Conservation (phyloP, 495 filamentous ascomycete species). For the Penicillium odoratum region DNA sequence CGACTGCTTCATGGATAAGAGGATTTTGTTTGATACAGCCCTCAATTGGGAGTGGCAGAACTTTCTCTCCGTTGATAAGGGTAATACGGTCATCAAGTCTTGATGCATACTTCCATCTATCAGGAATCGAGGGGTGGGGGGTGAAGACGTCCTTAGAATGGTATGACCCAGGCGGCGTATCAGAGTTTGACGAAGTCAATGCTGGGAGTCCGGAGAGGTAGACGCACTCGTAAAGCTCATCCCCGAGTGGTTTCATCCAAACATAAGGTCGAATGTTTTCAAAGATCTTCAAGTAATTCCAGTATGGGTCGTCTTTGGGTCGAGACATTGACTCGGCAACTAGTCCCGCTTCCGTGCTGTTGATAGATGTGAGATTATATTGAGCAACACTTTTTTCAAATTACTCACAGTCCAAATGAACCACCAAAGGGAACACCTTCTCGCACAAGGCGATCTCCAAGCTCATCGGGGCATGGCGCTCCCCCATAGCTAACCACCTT, state of each 20-base stretch:
- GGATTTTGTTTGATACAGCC: slow-evolving; percentile 51
- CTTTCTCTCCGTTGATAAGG: slow-evolving; percentile 68
- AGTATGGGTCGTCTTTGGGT: slow-evolving; percentile 46
- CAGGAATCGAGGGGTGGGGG: slow-evolving; percentile 56
- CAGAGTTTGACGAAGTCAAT: slow-evolving; percentile 54
- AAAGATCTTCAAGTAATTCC: slow-evolving; percentile 54
- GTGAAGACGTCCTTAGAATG: slow-evolving; percentile 63
- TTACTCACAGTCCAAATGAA: slow-evolving; percentile 53
- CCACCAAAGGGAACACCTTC: slow-evolving; percentile 50
- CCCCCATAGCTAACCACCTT: slow-evolving; percentile 53
- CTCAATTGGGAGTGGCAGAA: slow-evolving; percentile 63
- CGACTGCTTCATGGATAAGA: slow-evolving; percentile 55
- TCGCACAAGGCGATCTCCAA: slow-evolving; percentile 53
- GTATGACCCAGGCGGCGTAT: slow-evolving; percentile 51
- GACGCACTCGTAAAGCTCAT: slow-evolving; percentile 52
- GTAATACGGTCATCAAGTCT: slow-evolving; percentile 65
- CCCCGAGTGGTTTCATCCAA: slow-evolving; percentile 49
- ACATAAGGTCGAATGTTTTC: slow-evolving; percentile 47
- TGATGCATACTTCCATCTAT: slow-evolving; percentile 64
- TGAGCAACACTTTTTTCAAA: not conserved
- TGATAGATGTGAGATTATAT: not conserved
- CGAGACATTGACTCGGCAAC: slow-evolving; percentile 51
- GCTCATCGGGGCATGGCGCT: slow-evolving; percentile 55
- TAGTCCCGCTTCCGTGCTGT: slow-evolving; percentile 56
- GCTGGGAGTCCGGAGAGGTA: slow-evolving; percentile 52